phyloP scores from a whole-genome alignment of 495 filamentous ascomycete genomes.

The Elasticomyces elasticus region DNA sequence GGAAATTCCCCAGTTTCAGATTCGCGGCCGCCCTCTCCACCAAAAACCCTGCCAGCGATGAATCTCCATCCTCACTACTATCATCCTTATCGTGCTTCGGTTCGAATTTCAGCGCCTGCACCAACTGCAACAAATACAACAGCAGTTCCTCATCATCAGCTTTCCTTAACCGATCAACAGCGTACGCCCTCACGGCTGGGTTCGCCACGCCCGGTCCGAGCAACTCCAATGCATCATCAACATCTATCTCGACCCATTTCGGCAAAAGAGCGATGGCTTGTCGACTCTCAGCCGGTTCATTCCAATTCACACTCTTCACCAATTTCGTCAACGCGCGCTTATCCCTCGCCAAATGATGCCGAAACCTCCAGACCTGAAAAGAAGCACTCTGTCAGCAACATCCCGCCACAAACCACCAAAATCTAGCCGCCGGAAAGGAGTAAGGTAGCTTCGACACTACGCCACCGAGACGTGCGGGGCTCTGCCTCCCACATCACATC shows the following conservation, averaged over 20 bases:
- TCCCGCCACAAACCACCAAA: too few relatives aligned
- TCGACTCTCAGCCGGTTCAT: slow-evolving; percentile 70
- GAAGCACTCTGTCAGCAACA: too few relatives aligned
- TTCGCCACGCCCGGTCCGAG: slow-evolving; percentile 89
- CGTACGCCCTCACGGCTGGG: slow-evolving; percentile 76
- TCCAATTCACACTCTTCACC: slow-evolving; percentile 93
- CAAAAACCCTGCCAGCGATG: slow-evolving; percentile 81
- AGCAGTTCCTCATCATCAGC: slow-evolving; percentile 89
- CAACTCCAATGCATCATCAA: slow-evolving; percentile 91
- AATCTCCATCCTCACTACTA: slow-evolving; percentile 63
- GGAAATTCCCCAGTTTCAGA: slow-evolving; percentile 82
- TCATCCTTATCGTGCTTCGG: slow-evolving; percentile 42
- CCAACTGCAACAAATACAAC: slow-evolving; percentile 85
- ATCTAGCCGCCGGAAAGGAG: too few relatives aligned
- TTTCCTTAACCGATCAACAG: slow-evolving; percentile 82
- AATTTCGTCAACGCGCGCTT: slow-evolving; percentile 95
- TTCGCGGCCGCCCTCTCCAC: slow-evolving; percentile 77
- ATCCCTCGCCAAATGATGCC: slow-evolving; percentile 84
- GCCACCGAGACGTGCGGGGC: too few relatives aligned
- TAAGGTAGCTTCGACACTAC: too few relatives aligned
- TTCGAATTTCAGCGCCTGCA: slow-evolving; percentile 95
- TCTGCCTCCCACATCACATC: too few relatives aligned
- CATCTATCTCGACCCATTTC: slow-evolving; percentile 95
- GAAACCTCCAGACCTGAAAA: slow-evolving; percentile 97
- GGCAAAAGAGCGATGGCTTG: slow-evolving; percentile 83